Evolutionary conservation across 164 flowering plant genomes (phyloP).

Genomic region (Saururus chinensis): DNA sequence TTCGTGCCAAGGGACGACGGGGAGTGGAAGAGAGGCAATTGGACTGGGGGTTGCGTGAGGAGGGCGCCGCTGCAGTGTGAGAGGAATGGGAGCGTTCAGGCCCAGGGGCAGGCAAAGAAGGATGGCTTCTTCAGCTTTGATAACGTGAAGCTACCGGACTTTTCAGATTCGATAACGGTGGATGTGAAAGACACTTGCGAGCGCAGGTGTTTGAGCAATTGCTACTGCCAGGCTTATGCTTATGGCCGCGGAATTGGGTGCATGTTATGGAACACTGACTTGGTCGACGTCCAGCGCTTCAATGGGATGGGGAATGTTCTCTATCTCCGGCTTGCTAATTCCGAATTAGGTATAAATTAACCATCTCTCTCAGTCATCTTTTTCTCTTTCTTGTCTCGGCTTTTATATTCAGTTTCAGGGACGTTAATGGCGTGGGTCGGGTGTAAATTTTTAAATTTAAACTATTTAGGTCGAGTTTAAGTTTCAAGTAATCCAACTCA

Average conservation of each 20-base stretch:
- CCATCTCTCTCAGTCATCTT: not conserved
- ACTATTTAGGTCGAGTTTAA: too few species aligned
- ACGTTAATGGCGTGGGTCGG: too few species aligned
- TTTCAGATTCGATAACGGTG: not conserved
- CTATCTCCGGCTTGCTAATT: constrained; percentile 7
- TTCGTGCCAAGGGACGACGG: constrained; percentile 22
- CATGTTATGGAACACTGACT: constrained; percentile 9
- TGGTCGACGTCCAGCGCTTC: constrained; percentile 11
- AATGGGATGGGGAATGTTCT: not conserved
- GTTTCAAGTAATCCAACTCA: too few species aligned
- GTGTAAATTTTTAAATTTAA: too few species aligned
- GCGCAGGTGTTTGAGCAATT: constrained; percentile 5
- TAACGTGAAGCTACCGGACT: constrained; percentile 15
- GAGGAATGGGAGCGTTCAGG: not conserved
- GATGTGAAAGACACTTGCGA: constrained; percentile 1
- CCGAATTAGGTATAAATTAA: constrained; percentile 6
- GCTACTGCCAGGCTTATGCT: constrained; percentile 16
- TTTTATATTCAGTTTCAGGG: too few species aligned
- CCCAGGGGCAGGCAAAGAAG: not conserved
- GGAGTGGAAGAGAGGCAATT: constrained; percentile 43
- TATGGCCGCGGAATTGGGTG: constrained; percentile 11
- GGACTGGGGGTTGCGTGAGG: constrained; percentile 58
- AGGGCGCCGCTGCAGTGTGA: constrained; percentile 10
- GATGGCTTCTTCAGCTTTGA: constrained; percentile 12
- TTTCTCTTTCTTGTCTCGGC: too few species aligned